These are phyloP conservation scores for Diplodia mutila DNA, from an alignment of 2,329 filamentous ascomycete species.

Conservation along the genomic window DNA sequence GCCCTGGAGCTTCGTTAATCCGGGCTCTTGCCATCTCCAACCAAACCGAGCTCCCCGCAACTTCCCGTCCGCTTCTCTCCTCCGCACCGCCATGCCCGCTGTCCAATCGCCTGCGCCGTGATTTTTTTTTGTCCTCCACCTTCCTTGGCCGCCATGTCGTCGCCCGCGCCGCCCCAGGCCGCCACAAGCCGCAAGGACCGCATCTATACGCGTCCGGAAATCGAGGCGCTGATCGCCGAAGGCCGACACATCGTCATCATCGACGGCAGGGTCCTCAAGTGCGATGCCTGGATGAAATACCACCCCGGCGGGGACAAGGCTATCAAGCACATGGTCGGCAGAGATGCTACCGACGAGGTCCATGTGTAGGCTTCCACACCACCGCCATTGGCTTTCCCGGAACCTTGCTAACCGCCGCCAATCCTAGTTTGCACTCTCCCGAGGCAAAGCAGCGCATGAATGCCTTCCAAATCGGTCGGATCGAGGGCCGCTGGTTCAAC, in stretches of 20 bases:
- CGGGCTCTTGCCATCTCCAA: background rate
- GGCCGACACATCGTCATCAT: constrained; percentile 81
- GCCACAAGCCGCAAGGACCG: constrained; percentile 48
- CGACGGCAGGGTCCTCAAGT: constrained; percentile 79
- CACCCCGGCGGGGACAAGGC: constrained; percentile 92
- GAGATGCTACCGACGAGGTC: constrained; percentile 93
- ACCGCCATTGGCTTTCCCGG: background rate
- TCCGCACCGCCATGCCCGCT: constrained; percentile 28
- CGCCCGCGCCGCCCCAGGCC: constrained; percentile 25
- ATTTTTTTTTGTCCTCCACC: constrained; percentile 24
- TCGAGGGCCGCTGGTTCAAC: constrained; percentile 83
- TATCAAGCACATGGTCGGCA: constrained; percentile 89
- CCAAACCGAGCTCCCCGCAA: background rate
- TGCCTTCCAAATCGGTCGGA: constrained; percentile 79
- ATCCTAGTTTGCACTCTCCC: constrained; percentile 73
- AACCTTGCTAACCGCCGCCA: constrained; percentile 25
- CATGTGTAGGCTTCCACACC: constrained; percentile 67
- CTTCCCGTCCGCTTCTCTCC: background rate
- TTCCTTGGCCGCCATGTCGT: constrained; percentile 34
- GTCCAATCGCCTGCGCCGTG: constrained; percentile 35
- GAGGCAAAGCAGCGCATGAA: constrained; percentile 78
- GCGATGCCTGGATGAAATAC: constrained; percentile 84
- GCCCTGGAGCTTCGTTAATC: background rate
- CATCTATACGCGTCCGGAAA: constrained; percentile 63
- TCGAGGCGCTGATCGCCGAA: constrained; percentile 82